A percentile compares a stretch with the other conserved stretches of the same genome.
Conservation (phyloP, 106 monocot species). For the Cymbidium sinense region DNA sequence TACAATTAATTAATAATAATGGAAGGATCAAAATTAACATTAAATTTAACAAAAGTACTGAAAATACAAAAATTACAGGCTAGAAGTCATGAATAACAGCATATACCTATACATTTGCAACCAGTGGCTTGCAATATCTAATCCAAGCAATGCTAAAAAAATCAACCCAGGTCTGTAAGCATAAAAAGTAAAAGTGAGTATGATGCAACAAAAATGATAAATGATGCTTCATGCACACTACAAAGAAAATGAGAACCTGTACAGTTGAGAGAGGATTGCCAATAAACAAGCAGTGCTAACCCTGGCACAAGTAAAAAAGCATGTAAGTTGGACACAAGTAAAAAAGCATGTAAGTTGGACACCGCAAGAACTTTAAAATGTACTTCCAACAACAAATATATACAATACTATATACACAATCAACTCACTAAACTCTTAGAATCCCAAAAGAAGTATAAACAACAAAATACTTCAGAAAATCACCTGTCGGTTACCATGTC, state of each 20-base stretch:
- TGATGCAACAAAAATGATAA: neutral
- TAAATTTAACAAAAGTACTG: neutral
- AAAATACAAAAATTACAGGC: neutral
- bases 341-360: neutral
- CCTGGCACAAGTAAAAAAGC: slow-evolving; percentile 25
- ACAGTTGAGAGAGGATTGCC: slow-evolving; percentile 75
- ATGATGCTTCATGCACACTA: neutral
- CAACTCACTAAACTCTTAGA: slow-evolving; percentile 1
- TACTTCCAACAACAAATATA: neutral
- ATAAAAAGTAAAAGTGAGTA: neutral
- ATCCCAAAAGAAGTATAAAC: slow-evolving; percentile 5
- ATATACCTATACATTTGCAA: slow-evolving; percentile 94
- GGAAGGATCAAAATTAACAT: neutral
- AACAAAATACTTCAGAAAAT: slow-evolving; percentile 7
- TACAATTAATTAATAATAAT: neutral
- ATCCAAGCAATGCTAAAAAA: slow-evolving; percentile 74
- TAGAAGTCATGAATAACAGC: neutral
- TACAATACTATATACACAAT: neutral
- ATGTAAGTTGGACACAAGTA: neutral
- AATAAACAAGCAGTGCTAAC: slow-evolving; percentile 92
- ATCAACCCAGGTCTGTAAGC: slow-evolving; percentile 72
- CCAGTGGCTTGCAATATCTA: slow-evolving; percentile 97
- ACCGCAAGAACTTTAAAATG: slow-evolving; percentile 1
- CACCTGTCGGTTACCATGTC: slow-evolving; percentile 98
- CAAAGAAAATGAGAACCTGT: slow-evolving; percentile 47